Base-by-base conservation (phyloP, 2,329 filamentous ascomycete genomes). In the Pseudocercospora pini-densiflorae region DNA sequence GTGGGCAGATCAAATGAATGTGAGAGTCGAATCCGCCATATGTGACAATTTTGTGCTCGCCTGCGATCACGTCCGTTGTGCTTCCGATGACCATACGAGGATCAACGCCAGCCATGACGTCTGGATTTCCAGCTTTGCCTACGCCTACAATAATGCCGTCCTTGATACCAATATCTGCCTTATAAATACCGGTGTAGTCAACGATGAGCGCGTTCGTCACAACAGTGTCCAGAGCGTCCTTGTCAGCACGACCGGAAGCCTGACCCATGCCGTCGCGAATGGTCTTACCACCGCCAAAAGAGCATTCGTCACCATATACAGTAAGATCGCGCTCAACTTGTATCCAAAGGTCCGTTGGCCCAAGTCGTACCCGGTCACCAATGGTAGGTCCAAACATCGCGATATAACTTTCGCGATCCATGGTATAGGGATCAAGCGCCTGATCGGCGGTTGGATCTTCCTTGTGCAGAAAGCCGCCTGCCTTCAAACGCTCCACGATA, bases 261-360 rank as follows among this genome's bases (percentile, higher is more conserved):
- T 97, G 94, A 2, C 94, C 94, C 94, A 98, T 98, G 33, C 94
- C 94, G 78, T 98, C 94, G 68, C 94, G 87, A 65, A 98, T 81
- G 43, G 93, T 95, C 84, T 98, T 98, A 55, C 94, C 94, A 53
- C 94, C 94, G 16, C 94, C 94, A 79, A 98, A 98, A 70, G 93
- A 91, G 78, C 94, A 97, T 81, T 98, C 94, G 70, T 98, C 94
- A 8, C 94, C 94, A 76, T 97, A 96, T 4, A 84, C 82, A 0
- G 94, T 94, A 73, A 90, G 82, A 76, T 98, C 94, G 68, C 89
- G 90, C 81, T 98, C 94, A 5, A 98, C 92, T 78, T 89, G 88
- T 75, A 98, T 85, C 93, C 94, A 97, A 9, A 98, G 84, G 77
- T 97, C 90, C 2, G 94, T 98, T 68, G 88, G 86, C 0, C 92